A percentile compares a stretch with the other conserved stretches of the same genome.
Evolutionary conservation across 495 filamentous ascomycete genomes (phyloP).

Genomic region (Usnea hakonensis): DNA sequence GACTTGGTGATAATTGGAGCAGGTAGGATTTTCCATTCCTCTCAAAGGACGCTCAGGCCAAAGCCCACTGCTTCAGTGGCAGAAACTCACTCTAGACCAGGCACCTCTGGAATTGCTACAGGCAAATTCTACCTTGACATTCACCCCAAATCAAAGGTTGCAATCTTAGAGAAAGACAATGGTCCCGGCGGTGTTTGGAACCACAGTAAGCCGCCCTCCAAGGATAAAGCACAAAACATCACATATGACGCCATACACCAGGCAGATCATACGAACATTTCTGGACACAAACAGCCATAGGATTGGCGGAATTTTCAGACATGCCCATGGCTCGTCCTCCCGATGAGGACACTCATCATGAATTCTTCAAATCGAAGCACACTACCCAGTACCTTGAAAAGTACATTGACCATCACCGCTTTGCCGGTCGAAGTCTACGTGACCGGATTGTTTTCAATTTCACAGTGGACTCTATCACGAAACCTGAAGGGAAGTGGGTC

Average conservation of each 20-base stretch:
- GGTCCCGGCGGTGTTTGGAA: not conserved
- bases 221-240: not conserved
- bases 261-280: not conserved
- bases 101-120: not conserved
- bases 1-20: not conserved
- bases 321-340: not conserved
- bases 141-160: not conserved
- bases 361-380: not conserved
- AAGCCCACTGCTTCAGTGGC: no score
- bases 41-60: no score
- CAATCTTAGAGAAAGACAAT: not conserved
- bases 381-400: not conserved
- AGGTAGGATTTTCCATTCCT: not conserved
- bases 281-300: not conserved
- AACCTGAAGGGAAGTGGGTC: not conserved
- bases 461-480: not conserved
- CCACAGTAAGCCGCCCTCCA: not conserved
- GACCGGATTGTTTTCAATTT: not conserved
- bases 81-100: not conserved
- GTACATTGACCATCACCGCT: not conserved
- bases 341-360: not conserved
- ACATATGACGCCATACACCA: not conserved
- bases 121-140: not conserved
- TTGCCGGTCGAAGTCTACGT: not conserved
- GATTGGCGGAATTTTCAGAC: not conserved